A percentile compares a stretch with the other conserved stretches of the same genome.
Evolutionary conservation across 768 basidiomycete species (phyloP).

Genomic region (Rhodosporidiobolus odoratus): DNA sequence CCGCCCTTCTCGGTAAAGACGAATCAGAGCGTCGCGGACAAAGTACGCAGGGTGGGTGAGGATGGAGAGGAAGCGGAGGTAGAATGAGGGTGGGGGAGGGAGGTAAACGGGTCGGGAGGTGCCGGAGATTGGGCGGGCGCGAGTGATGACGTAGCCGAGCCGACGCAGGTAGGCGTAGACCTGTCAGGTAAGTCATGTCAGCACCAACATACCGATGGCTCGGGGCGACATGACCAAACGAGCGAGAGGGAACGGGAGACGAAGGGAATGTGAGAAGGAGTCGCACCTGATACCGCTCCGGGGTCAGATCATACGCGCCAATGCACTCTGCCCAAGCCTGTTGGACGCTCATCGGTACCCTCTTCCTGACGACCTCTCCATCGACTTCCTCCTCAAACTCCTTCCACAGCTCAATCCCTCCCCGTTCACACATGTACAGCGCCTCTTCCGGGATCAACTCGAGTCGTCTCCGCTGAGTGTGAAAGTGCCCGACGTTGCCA

Average conservation of each 20-base stretch:
- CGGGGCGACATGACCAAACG: too few relatives aligned
- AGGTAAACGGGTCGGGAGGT: not conserved
- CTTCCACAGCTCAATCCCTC: slow-evolving; percentile 78
- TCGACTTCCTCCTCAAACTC: slow-evolving; percentile 41
- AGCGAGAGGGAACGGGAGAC: not conserved
- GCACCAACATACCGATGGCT: too few relatives aligned
- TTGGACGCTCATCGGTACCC: slow-evolving; percentile 75
- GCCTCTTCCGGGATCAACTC: slow-evolving; percentile 94
- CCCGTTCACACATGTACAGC: slow-evolving; percentile 85
- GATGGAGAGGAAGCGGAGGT: slow-evolving; percentile 41
- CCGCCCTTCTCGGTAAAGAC: slow-evolving; percentile 55
- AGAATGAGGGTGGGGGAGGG: not conserved
- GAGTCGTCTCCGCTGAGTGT: slow-evolving; percentile 54
- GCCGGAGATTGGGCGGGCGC: slow-evolving; percentile 49
- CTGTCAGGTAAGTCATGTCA: slow-evolving; percentile 52
- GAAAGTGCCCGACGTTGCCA: slow-evolving; percentile 67
- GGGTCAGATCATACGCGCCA: slow-evolving; percentile 65
- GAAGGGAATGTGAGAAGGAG: not conserved
- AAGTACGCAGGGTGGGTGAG: slow-evolving; percentile 46
- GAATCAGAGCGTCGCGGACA: slow-evolving; percentile 44
- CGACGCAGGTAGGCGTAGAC: slow-evolving; percentile 88
- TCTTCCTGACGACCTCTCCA: not conserved
- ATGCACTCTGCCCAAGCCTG: slow-evolving; percentile 84
- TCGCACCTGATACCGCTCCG: slow-evolving; percentile 81
- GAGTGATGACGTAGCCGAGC: slow-evolving; percentile 79